These are phyloP conservation scores for Pneumocystis murina DNA, from an alignment of 1,139 yeast genomes.

Conservation along the genomic window DNA sequence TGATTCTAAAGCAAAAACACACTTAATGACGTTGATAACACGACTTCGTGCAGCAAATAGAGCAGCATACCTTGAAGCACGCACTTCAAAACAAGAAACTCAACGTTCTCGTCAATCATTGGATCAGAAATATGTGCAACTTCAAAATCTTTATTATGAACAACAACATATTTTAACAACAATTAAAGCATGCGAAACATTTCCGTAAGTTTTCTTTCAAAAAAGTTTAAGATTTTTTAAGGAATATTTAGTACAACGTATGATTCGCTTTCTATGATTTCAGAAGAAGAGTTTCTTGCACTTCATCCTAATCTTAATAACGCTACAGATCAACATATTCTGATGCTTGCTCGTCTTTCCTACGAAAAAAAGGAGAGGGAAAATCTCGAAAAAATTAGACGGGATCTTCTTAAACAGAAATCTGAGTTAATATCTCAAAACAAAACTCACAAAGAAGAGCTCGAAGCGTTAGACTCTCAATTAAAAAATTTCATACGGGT, in stretches of 20 bases:
- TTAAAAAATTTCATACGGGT: slow-evolving; percentile 18
- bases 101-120: slow-evolving; percentile 18
- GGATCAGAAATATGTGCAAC: slow-evolving; percentile 20
- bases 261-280: slow-evolving; percentile 21
- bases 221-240: neutral
- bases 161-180: slow-evolving; percentile 23
- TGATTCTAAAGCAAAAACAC: slow-evolving; percentile 1
- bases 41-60: slow-evolving; percentile 20
- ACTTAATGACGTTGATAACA: slow-evolving; percentile 15
- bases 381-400: slow-evolving; percentile 18
- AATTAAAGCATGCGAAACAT: slow-evolving; percentile 20
- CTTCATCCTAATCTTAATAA: slow-evolving; percentile 19
- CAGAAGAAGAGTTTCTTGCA: slow-evolving; percentile 20
- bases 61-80: slow-evolving; percentile 17
- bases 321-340: slow-evolving; percentile 16
- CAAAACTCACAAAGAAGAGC: slow-evolving; percentile 19
- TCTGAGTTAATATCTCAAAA: slow-evolving; percentile 18
- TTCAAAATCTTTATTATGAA: slow-evolving; percentile 24
- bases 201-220: slow-evolving; percentile 10
- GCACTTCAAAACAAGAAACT: slow-evolving; percentile 17
- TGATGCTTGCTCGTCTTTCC: slow-evolving; percentile 21
- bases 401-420: slow-evolving; percentile 18
- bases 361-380: slow-evolving; percentile 21
- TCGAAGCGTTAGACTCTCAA: slow-evolving; percentile 17
- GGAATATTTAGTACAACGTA: slow-evolving; percentile 17